These are phyloP conservation scores for Paraphaeosphaeria minitans DNA, from an alignment of 2,329 filamentous ascomycete genomes.

Conservation along the genomic window DNA sequence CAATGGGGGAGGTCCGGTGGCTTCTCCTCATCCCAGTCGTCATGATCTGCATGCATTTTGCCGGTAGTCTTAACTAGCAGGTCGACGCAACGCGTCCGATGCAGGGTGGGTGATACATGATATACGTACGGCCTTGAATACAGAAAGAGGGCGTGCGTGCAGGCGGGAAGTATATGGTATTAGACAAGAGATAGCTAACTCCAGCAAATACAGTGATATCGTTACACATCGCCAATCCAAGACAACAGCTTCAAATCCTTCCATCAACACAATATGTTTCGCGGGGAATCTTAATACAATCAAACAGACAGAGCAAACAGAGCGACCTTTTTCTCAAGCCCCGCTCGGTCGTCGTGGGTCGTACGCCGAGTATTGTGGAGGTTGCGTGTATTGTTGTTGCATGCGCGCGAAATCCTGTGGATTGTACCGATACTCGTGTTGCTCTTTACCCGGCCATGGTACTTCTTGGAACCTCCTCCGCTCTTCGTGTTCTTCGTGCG, in stretches of 20 bases:
- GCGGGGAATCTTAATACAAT: not conserved
- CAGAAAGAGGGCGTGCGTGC: conserved; percentile 1
- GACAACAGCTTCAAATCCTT: conserved; percentile 3
- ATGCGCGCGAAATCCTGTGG: conserved; percentile 40
- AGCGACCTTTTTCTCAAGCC: not conserved
- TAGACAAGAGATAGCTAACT: conserved; percentile 3
- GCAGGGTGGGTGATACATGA: conserved; percentile 2
- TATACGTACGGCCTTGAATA: not conserved
- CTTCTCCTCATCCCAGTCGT: not conserved
- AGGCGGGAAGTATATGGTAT: conserved; percentile 9
- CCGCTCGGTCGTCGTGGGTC: conserved; percentile 8
- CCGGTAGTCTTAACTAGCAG: conserved; percentile 6
- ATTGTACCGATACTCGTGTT: conserved; percentile 41
- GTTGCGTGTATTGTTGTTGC: conserved; percentile 18
- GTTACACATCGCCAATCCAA: conserved; percentile 3
- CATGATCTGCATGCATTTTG: conserved; percentile 12
- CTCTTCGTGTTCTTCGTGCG: conserved; percentile 34
- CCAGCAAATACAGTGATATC: conserved; percentile 16
- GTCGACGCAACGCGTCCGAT: not conserved
- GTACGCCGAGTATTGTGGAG: conserved; percentile 26
- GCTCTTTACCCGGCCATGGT: conserved; percentile 14
- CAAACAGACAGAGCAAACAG: not conserved
- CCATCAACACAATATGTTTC: not conserved
- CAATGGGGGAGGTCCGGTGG: conserved; percentile 1
- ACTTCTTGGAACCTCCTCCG: conserved; percentile 26